Percentiles rank a stretch among this genome's conserved stretches.
Evolutionary conservation across 805 yeast species (phyloP).

Genomic region (Yarrowia deformans): DNA sequence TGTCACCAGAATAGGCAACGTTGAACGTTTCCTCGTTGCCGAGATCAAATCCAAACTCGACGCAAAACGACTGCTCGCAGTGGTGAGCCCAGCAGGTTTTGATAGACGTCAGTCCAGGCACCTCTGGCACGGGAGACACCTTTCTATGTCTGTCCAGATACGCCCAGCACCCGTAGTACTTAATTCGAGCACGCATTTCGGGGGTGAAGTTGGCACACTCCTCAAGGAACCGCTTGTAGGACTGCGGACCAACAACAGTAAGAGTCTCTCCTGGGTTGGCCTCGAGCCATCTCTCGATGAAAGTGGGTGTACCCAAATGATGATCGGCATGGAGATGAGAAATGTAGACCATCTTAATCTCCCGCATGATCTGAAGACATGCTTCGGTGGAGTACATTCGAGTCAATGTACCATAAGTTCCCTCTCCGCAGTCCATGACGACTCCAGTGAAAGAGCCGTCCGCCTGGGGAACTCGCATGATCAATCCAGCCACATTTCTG

Average conservation of each 20-base stretch:
- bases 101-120: conserved; percentile 47
- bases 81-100: conserved; percentile 80
- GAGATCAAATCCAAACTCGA: conserved; percentile 48
- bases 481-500: conserved; percentile 83
- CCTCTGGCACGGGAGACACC: background rate
- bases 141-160: conserved; percentile 50
- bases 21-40: conserved; percentile 55
- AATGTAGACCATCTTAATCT: conserved; percentile 69
- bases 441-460: conserved; percentile 50
- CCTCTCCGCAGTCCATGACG: conserved; percentile 94
- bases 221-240: conserved; percentile 65
- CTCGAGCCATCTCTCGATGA: conserved; percentile 69
- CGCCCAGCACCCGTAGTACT: conserved; percentile 67
- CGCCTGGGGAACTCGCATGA: conserved; percentile 69
- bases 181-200: conserved; percentile 51
- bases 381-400: conserved; percentile 65
- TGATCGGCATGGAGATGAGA: conserved; percentile 98
- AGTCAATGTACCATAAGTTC: conserved; percentile 74
- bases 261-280: conserved; percentile 50
- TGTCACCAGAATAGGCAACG: conserved; percentile 92
- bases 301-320: conserved; percentile 80
- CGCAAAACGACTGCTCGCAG: conserved; percentile 81
- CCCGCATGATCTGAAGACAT: conserved; percentile 58
- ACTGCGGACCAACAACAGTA: conserved; percentile 77
- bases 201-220: conserved; percentile 61